Evolutionary conservation across 805 yeast species (phyloP).

Genomic region (Candida pini): DNA sequence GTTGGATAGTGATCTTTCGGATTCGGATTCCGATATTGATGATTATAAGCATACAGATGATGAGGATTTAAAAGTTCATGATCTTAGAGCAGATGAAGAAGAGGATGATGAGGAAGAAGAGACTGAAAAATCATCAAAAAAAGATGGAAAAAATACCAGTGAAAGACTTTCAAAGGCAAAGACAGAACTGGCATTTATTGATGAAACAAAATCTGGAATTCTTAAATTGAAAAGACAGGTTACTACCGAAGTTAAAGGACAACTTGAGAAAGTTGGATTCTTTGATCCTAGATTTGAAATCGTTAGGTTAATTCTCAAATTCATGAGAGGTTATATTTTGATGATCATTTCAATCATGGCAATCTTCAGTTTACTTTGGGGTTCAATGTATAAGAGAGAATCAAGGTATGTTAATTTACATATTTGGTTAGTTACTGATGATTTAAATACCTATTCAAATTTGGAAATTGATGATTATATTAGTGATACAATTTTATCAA

Average conservation of each 20-base stretch:
- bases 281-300: constrained; percentile 22
- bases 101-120: no score
- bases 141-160: no score
- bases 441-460: constrained; percentile 4
- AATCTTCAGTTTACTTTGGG: constrained; percentile 40
- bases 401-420: constrained; percentile 26
- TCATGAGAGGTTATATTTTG: constrained; percentile 20
- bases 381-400: constrained; percentile 29
- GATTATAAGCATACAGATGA: constrained; percentile 1
- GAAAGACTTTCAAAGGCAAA: no score
- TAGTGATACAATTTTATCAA: constrained; percentile 18
- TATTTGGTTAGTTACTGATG: constrained; percentile 29
- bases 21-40: constrained; percentile 4
- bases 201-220: no score
- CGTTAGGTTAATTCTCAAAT: constrained; percentile 8
- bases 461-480: constrained; percentile 27
- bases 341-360: constrained; percentile 33
- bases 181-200: no score
- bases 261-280: constrained; percentile 19
- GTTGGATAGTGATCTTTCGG: constrained; percentile 9
- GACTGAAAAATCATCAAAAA: no score
- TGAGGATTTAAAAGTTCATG: background rate
- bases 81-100: no score
- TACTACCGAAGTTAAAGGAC: constrained; percentile 14
- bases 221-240: constrained; percentile 13